phyloP scores from a whole-genome alignment of 331 rosid genomes.

The Pyracantha coccinea region DNA sequence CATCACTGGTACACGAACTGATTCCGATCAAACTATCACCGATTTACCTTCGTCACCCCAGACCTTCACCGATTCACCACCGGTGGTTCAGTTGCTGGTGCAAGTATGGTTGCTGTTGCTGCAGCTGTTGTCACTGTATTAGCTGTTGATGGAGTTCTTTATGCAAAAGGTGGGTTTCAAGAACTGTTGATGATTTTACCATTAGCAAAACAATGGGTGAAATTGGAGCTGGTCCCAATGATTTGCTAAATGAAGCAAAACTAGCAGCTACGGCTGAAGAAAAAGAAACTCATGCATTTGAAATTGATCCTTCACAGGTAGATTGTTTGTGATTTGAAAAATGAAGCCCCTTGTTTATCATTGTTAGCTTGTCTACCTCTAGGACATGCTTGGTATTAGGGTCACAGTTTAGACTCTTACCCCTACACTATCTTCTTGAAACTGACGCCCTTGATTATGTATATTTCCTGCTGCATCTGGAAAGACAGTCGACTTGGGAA shows the following conservation, averaged over 20 bases:
- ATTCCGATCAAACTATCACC: too few relatives aligned
- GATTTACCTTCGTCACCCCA: too few relatives aligned
- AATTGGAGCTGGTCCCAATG: conserved; percentile 53
- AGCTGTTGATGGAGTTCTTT: too few relatives aligned
- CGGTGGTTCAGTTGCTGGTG: too few relatives aligned
- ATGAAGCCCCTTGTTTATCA: not conserved
- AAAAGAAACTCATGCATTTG: conserved; percentile 87
- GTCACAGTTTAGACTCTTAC: not conserved
- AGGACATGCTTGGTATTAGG: not conserved
- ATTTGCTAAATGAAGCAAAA: conserved; percentile 78
- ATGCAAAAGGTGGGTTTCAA: too few relatives aligned
- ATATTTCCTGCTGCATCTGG: not conserved
- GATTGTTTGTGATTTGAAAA: conserved; percentile 14
- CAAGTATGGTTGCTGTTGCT: too few relatives aligned
- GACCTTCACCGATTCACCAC: too few relatives aligned
- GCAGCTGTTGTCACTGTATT: too few relatives aligned
- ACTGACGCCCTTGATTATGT: not conserved
- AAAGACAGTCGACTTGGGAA: too few relatives aligned
- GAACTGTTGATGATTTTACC: conserved; percentile 66
- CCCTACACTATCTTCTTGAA: not conserved
- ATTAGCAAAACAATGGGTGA: conserved; percentile 79
- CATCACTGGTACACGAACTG: too few relatives aligned
- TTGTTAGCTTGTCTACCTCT: not conserved
- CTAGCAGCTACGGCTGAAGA: conserved; percentile 87
- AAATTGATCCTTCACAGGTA: conserved; percentile 86